Conservation (phyloP, 805 yeast genomes). For the Starmerella riodocensis region DNA sequence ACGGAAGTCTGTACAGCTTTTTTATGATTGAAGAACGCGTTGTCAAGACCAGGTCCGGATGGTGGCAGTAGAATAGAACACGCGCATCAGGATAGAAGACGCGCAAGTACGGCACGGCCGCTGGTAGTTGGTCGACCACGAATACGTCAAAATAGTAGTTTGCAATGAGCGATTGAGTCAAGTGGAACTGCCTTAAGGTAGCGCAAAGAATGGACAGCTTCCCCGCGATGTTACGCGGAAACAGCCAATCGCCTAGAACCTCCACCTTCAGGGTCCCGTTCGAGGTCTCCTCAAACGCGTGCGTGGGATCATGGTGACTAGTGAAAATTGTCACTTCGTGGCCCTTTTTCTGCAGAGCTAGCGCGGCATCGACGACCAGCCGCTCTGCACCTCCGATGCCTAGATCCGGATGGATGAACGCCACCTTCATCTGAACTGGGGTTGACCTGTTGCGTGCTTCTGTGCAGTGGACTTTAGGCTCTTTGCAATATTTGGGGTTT, state of each 20-base stretch:
- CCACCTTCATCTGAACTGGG: conserved; percentile 55
- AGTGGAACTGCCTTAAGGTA: conserved; percentile 62
- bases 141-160: conserved; percentile 48
- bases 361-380: conserved; percentile 89
- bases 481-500: too few species aligned
- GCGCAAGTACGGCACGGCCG: conserved; percentile 62
- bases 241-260: conserved; percentile 65
- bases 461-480: too few species aligned
- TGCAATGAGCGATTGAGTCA: conserved; percentile 36
- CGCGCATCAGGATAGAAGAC: conserved; percentile 29
- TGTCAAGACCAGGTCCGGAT: conserved; percentile 79
- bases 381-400: conserved; percentile 98
- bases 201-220: conserved; percentile 72
- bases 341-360: conserved; percentile 59
- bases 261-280: conserved; percentile 43
- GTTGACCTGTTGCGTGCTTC: too few species aligned
- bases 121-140: conserved; percentile 78
- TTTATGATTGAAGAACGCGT: conserved; percentile 43
- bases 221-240: conserved; percentile 60
- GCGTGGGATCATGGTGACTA: conserved; percentile 75
- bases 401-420: conserved; percentile 87
- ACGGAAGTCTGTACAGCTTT: conserved; percentile 60
- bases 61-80: conserved; percentile 83
- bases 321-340: conserved; percentile 62
- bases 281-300: conserved; percentile 83